Evolutionary conservation across 2,329 filamentous ascomycete genomes (phyloP).

Genomic region (Cladosporium sphaerospermum): DNA sequence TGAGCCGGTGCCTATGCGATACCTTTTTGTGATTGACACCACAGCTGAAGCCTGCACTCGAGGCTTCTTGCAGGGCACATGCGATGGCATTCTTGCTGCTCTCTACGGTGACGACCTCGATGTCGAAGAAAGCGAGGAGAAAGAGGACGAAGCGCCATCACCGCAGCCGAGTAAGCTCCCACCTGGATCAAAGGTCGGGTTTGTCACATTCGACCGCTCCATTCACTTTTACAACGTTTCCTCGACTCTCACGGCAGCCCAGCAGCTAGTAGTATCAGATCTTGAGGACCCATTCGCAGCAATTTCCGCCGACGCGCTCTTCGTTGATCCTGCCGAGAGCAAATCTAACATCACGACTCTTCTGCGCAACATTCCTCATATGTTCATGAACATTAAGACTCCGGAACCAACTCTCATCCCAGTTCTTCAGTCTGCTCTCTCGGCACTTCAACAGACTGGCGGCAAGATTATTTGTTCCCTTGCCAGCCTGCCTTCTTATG

Average conservation of each 20-base stretch:
- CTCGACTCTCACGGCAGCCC: slow-evolving; percentile 71
- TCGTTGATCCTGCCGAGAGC: slow-evolving; percentile 89
- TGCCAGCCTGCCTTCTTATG: slow-evolving; percentile 83
- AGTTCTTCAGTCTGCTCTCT: slow-evolving; percentile 72
- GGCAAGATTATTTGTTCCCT: slow-evolving; percentile 89
- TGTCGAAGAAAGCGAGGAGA: slow-evolving; percentile 44
- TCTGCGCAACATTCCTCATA: slow-evolving; percentile 71
- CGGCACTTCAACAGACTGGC: slow-evolving; percentile 78
- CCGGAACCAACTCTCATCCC: slow-evolving; percentile 85
- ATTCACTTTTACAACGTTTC: slow-evolving; percentile 97
- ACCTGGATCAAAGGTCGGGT: slow-evolving; percentile 77
- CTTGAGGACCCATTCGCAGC: slow-evolving; percentile 95
- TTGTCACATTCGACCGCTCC: slow-evolving; percentile 93
- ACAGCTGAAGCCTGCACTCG: slow-evolving; percentile 87
- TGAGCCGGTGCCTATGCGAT: slow-evolving; percentile 79
- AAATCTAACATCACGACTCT: slow-evolving; percentile 82
- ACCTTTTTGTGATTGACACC: slow-evolving; percentile 88
- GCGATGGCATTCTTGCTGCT: slow-evolving; percentile 77
- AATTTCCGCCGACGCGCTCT: slow-evolving; percentile 73
- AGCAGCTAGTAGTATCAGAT: slow-evolving; percentile 98
- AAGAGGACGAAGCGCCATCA: slow-evolving; percentile 46
- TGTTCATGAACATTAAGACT: slow-evolving; percentile 84
- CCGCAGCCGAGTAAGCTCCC: slow-evolving; percentile 56
- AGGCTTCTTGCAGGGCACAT: slow-evolving; percentile 84
- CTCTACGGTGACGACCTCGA: slow-evolving; percentile 66